phyloP scores from a whole-genome alignment of 2,329 filamentous ascomycete genomes.

The Emergomyces orientalis region DNA sequence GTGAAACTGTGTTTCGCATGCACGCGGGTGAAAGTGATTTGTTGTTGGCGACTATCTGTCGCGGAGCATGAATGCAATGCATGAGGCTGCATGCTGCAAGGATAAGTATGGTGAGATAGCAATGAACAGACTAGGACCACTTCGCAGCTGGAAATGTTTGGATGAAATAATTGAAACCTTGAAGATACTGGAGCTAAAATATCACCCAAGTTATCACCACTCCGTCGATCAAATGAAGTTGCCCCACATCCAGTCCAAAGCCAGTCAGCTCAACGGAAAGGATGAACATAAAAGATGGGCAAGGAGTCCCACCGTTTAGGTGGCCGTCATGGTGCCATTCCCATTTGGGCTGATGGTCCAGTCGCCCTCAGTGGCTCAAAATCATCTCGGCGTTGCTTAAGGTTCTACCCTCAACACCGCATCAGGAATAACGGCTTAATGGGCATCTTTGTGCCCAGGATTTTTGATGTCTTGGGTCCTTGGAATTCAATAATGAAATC shows the following conservation, averaged over 20 bases:
- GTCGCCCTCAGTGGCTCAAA: background rate
- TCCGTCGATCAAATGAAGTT: background rate
- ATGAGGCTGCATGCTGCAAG: background rate
- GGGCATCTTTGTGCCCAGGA: background rate
- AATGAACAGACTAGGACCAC: background rate
- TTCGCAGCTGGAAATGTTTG: background rate
- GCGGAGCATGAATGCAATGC: background rate
- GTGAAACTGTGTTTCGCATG: background rate
- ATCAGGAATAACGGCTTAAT: background rate
- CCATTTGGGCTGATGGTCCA: background rate
- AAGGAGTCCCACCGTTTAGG: background rate
- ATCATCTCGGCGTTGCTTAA: background rate
- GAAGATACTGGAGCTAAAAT: background rate
- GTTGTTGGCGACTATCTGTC: background rate
- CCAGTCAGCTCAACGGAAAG: background rate
- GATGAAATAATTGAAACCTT: background rate
- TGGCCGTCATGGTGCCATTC: background rate
- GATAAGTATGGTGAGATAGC: background rate
- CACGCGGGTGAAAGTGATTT: background rate
- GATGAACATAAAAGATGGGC: background rate
- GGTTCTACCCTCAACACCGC: background rate
- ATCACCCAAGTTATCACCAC: background rate
- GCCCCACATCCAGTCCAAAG: background rate
- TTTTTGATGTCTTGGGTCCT: background rate
- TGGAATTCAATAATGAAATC: background rate